phyloP scores from a whole-genome alignment of 371 early-diverging fungal genomes.

The Chytridium lagenaria region DNA sequence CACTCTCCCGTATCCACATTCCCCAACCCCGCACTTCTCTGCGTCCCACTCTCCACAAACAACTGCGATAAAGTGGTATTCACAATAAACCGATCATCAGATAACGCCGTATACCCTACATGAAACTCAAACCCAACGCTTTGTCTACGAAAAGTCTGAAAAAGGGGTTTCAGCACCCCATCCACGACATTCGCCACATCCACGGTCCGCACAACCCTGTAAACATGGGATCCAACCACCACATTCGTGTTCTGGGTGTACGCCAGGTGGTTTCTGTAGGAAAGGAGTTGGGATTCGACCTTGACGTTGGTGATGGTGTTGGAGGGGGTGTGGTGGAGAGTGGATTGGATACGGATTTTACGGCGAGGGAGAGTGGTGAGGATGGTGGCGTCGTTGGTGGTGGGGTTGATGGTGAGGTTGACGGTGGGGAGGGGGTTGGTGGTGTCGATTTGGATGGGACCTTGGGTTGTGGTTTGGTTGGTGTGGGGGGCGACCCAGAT shows the following conservation, averaged over 20 bases:
- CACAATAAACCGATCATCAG: conserved; percentile 2
- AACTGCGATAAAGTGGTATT: conserved; percentile 4
- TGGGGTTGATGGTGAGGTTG: conserved; percentile 1
- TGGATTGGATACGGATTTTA: not conserved
- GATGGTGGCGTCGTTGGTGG: conserved; percentile 22
- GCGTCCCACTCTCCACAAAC: not conserved
- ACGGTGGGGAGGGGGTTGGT: conserved; percentile 2
- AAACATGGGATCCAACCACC: not conserved
- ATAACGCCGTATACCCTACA: not conserved
- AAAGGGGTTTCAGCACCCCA: not conserved
- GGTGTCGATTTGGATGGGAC: not conserved
- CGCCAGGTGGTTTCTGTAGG: not conserved
- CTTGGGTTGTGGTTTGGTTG: not conserved
- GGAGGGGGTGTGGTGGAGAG: not conserved
- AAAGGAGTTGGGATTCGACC: conserved; percentile 6
- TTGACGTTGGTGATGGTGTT: conserved; percentile 2
- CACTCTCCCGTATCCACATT: not conserved
- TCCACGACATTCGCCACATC: not conserved
- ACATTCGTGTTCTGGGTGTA: conserved; percentile 9
- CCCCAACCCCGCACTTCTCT: not conserved
- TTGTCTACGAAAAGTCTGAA: not conserved
- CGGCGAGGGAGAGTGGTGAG: conserved; percentile 9
- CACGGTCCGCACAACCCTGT: not conserved
- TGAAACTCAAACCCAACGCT: not conserved
- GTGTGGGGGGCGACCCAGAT: conserved; percentile 30